phyloP scores from a whole-genome alignment of 805 yeast genomes.

The Candida wancherniae region DNA sequence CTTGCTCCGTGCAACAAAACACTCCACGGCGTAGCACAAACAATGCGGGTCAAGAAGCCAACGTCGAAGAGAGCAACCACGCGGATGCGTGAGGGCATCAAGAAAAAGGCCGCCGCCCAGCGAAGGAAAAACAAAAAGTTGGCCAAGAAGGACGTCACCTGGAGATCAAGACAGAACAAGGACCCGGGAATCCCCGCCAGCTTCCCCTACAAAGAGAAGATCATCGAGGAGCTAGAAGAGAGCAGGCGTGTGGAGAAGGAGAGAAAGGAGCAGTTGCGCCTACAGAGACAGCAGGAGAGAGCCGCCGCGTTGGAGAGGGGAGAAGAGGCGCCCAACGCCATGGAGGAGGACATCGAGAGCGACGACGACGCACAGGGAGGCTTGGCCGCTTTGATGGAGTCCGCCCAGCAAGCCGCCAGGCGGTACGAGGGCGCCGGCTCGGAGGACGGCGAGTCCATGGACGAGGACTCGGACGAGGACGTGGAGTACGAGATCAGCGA shows the following conservation, averaged over 20 bases:
- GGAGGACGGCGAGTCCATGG: constrained; percentile 26
- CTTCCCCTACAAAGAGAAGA: constrained; percentile 89
- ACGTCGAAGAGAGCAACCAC: constrained; percentile 88
- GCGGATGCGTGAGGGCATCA: constrained; percentile 92
- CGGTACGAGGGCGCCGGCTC: constrained; percentile 58
- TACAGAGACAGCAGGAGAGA: constrained; percentile 46
- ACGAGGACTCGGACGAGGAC: constrained; percentile 30
- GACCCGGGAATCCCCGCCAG: constrained; percentile 94
- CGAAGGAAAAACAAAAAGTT: constrained; percentile 76
- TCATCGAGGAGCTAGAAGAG: constrained; percentile 68
- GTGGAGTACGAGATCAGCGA: constrained; percentile 43
- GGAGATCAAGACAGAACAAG: constrained; percentile 80
- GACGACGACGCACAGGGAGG: constrained; percentile 45
- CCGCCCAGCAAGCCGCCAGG: constrained; percentile 85
- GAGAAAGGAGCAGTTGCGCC: constrained; percentile 46
- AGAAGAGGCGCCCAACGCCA: constrained; percentile 31
- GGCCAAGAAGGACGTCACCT: constrained; percentile 86
- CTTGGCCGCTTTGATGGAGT: constrained; percentile 79
- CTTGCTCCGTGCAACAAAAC: not conserved
- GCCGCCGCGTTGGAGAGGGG: constrained; percentile 37
- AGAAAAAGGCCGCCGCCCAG: constrained; percentile 92
- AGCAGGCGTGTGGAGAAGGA: constrained; percentile 52
- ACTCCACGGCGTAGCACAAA: no score
- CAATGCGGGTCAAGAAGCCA: constrained; percentile 52
- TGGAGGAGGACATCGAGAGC: constrained; percentile 34